Base-by-base conservation (phyloP, 1,284 basidiomycete genomes). In the Limonomyces culmigenus region DNA sequence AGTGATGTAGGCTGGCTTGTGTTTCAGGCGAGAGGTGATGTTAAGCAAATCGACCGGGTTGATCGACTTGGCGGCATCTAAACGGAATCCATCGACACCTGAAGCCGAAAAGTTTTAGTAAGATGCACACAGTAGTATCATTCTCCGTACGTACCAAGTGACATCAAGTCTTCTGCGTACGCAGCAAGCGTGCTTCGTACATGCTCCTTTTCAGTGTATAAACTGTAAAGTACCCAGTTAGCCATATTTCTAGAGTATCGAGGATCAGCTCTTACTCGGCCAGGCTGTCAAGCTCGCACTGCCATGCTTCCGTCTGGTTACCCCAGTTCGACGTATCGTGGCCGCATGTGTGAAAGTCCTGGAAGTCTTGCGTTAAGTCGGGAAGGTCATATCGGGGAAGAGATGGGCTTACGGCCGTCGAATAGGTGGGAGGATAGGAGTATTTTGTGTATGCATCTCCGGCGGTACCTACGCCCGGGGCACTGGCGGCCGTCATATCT, bases 261-360 rank as follows among this genome's bases (percentile, higher is more conserved):
- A 27, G n/a, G 29, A 18, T n/a, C 33, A 32, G n/a, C 14, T 51
- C 63, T 40, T 43, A 75, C 72, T 76, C 73, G 1, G 72, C 70
- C 3, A 75, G 56, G 40, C 61, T 62, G 2, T 45, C 60, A 13
- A 75, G 54, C 43, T 78, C 52, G 47, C 74, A 78, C 0, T 67
- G 74, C 50, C 70, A 67, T 2, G 76, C 73, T 48, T 77, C 63
- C 0, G 16, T 17, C 16, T 8, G 10, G 15, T 32, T 68, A 37
- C 50, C 44, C 41, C 65, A 79, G 47, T 75, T 62, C 4, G 62
- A 62, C 39, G 77, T 76, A 35, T 65, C 57, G 44, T 75, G 53
- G 2, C 72, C 70, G 43, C 74, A 77, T 44, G 74, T 63, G 44
- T 77, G 74, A 52, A 77, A 77, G 49, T 76, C 61, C 56, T 69